phyloP scores from a whole-genome alignment of 176 grass and related monocot genomes.

The Oryza australiensis region DNA sequence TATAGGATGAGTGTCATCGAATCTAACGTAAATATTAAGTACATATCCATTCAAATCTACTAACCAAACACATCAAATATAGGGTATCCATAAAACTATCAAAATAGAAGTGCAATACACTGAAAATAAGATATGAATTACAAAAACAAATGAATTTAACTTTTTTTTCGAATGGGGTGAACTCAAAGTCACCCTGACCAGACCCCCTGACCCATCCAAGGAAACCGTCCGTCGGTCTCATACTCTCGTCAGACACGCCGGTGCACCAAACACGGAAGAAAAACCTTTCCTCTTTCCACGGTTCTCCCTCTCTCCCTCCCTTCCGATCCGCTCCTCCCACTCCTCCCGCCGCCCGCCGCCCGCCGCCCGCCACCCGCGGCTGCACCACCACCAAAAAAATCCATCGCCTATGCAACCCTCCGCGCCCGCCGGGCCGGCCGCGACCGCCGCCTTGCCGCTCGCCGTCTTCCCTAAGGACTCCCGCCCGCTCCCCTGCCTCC shows the following conservation, averaged over 20 bases:
- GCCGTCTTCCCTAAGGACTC: slow-evolving; percentile 71
- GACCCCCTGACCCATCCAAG: neutral
- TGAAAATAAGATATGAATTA: too few relatives aligned
- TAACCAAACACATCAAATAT: neutral
- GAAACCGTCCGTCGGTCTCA: neutral
- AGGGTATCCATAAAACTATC: too few relatives aligned
- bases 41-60: neutral
- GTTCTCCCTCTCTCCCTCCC: slow-evolving; percentile 8
- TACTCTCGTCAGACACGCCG: slow-evolving; percentile 2
- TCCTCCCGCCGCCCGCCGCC: neutral
- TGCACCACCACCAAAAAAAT: slow-evolving; percentile 4
- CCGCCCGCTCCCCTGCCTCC: slow-evolving; percentile 69
- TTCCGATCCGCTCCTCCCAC: neutral
- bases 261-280: slow-evolving; percentile 1
- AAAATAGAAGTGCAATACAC: too few relatives aligned
- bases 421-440: slow-evolving; percentile 36
- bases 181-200: neutral
- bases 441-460: slow-evolving; percentile 25
- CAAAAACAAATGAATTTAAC: too few relatives aligned
- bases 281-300: slow-evolving; percentile 22
- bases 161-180: neutral
- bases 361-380: too few relatives aligned
- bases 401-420: slow-evolving; percentile 29
- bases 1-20: too few relatives aligned
- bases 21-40: too few relatives aligned